A percentile compares a stretch with the other conserved stretches of the same genome.
These are phyloP conservation scores for Aspergillus pseudotamarii DNA, from an alignment of 2,329 filamentous ascomycete species.

Conservation along the genomic window DNA sequence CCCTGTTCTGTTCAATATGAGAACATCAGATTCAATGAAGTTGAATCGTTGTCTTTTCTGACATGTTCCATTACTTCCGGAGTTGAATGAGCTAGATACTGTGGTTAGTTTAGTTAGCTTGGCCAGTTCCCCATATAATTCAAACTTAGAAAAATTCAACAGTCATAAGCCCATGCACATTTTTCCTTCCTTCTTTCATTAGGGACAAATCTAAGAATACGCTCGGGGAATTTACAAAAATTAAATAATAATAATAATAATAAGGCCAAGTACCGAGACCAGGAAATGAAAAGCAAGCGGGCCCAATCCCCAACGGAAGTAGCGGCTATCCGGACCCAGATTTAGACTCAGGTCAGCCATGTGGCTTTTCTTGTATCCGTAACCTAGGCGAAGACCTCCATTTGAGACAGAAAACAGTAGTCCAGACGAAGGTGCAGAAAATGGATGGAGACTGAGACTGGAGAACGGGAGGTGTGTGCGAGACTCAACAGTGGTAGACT, in stretches of 20 bases:
- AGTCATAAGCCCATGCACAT: too few relatives aligned
- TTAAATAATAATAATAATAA: not conserved
- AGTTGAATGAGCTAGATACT: too few relatives aligned
- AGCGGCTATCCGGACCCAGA: not conserved
- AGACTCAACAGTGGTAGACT: not conserved
- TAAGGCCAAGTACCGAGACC: constrained; percentile 1
- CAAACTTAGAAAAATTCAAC: too few relatives aligned
- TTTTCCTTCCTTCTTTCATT: too few relatives aligned
- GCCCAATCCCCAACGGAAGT: constrained; percentile 3
- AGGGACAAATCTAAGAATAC: too few relatives aligned
- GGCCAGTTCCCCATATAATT: too few relatives aligned
- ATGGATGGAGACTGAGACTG: not conserved
- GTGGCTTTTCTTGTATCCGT: constrained; percentile 1
- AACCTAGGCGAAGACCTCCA: not conserved
- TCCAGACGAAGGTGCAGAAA: constrained; percentile 4
- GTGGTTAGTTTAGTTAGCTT: too few relatives aligned
- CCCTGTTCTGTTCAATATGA: too few relatives aligned
- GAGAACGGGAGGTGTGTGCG: not conserved
- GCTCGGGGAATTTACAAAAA: not conserved
- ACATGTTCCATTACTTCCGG: too few relatives aligned
- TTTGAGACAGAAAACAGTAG: constrained; percentile 4
- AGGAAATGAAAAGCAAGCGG: not conserved
- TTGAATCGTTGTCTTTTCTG: too few relatives aligned
- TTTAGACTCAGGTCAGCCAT: constrained; percentile 10
- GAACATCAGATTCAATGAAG: too few relatives aligned